Percentiles rank a stretch among this genome's conserved stretches.
Conservation (phyloP, 169 alveolate species). For the Plasmodium inui region DNA sequence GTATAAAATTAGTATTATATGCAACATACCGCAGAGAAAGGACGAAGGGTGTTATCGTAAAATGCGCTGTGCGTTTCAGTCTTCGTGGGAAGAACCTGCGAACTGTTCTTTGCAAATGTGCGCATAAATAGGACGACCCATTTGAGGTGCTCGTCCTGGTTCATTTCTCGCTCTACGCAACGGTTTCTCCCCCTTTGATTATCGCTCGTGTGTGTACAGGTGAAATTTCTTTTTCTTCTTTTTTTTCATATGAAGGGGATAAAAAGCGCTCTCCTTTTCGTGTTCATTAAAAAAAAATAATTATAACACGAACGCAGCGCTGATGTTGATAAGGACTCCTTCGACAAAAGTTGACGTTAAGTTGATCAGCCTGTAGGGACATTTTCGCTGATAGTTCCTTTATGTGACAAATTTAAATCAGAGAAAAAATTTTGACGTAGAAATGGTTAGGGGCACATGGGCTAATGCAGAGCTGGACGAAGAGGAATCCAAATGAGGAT, state of each 20-base stretch:
- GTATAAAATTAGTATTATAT: neutral
- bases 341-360: neutral
- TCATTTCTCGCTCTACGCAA: neutral
- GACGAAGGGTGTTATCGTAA: neutral
- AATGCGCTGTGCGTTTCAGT: neutral
- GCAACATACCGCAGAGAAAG: neutral
- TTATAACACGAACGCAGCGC: neutral
- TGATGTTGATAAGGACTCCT: neutral
- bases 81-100: neutral
- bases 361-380: neutral
- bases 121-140: neutral
- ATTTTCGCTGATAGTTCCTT: neutral
- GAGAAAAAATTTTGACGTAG: neutral
- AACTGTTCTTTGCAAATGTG: neutral
- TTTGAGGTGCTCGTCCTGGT: neutral
- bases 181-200: neutral
- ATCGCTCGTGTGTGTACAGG: neutral
- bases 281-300: constrained; percentile 7
- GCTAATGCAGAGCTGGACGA: neutral
- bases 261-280: neutral
- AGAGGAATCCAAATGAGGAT: neutral
- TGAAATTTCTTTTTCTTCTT: neutral
- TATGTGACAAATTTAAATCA: neutral
- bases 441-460: neutral
- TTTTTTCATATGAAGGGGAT: neutral